A percentile compares a stretch with the other conserved stretches of the same genome.
These are phyloP conservation scores for Rhizopus sp. DNA, from an alignment of 371 early-diverging fungal genomes.

Conservation along the genomic window DNA sequence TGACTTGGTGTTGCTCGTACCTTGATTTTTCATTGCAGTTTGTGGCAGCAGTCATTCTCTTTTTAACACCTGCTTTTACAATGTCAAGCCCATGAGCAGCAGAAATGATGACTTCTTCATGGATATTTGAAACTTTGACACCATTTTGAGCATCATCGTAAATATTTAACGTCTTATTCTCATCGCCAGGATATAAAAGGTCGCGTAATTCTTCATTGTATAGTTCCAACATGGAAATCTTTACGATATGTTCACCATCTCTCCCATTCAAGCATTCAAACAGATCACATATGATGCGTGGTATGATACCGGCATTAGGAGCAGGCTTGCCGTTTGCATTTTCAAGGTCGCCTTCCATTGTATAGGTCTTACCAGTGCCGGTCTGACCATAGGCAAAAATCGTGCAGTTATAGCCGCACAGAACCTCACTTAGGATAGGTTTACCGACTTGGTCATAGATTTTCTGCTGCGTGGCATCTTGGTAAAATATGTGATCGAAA, in stretches of 20 bases:
- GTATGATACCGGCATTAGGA: conserved; percentile 84
- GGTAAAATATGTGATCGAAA: conserved; percentile 94
- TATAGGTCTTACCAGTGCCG: conserved; percentile 90
- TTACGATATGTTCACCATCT: conserved; percentile 71
- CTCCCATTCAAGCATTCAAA: conserved; percentile 70
- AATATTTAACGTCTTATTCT: conserved; percentile 49
- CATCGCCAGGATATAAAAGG: conserved; percentile 65
- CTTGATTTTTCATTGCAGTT: conserved; percentile 90
- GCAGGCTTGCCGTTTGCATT: conserved; percentile 29
- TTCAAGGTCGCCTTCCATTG: conserved; percentile 85
- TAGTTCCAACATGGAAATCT: conserved; percentile 92
- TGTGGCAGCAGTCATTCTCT: conserved; percentile 86
- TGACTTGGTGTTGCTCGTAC: conserved; percentile 27
- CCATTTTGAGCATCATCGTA: conserved; percentile 70
- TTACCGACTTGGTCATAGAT: conserved; percentile 84
- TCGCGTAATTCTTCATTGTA: conserved; percentile 99
- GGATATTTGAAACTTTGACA: conserved; percentile 81
- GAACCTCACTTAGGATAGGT: conserved; percentile 81
- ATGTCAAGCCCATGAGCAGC: conserved; percentile 76
- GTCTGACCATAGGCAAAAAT: conserved; percentile 97
- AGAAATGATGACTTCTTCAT: conserved; percentile 71
- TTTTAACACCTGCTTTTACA: conserved; percentile 74
- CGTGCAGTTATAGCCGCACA: conserved; percentile 88
- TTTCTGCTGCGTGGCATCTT: conserved; percentile 76
- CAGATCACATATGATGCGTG: conserved; percentile 80